Evolutionary conservation across 805 yeast species (phyloP).

Genomic region (Danielozyma ontarioensis): DNA sequence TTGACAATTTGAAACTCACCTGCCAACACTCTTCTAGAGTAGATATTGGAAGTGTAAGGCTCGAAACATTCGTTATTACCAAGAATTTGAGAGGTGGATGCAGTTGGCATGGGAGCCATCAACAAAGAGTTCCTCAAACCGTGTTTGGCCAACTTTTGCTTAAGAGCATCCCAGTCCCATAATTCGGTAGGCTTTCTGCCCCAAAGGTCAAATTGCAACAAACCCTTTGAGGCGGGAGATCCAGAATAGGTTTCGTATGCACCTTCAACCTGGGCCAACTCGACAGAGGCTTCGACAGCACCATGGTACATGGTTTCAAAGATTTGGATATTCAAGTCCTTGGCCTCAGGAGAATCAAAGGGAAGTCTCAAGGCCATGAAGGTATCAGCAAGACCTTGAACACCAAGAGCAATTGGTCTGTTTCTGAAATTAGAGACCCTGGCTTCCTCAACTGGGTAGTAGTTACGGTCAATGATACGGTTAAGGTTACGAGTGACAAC

Average conservation of each 20-base stretch:
- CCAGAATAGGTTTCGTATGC: conserved; percentile 47
- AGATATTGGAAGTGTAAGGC: conserved; percentile 58
- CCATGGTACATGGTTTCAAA: conserved; percentile 61
- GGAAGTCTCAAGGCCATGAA: conserved; percentile 53
- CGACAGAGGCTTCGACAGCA: conserved; percentile 52
- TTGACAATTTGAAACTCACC: conserved; percentile 64
- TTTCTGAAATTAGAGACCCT: conserved; percentile 49
- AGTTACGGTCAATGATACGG: conserved; percentile 52
- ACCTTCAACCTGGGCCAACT: conserved; percentile 49
- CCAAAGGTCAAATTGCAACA: conserved; percentile 56
- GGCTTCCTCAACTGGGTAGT: conserved; percentile 54
- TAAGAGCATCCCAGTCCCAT: conserved; percentile 56
- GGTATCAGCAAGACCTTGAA: conserved; percentile 58
- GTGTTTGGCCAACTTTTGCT: conserved; percentile 41
- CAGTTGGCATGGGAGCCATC: conserved; percentile 65
- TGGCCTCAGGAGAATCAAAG: conserved; percentile 54
- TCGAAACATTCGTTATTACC: conserved; percentile 62
- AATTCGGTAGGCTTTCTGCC: conserved; percentile 53
- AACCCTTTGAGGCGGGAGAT: conserved; percentile 56
- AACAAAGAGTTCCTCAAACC: conserved; percentile 56
- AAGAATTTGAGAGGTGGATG: conserved; percentile 59
- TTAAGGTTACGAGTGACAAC: conserved; percentile 52
- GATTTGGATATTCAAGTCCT: conserved; percentile 52
- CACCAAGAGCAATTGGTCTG: conserved; percentile 61
- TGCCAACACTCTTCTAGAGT: conserved; percentile 57